These are phyloP conservation scores for Mortierella claussenii DNA, from an alignment of 192 early-diverging fungal genomes.

Conservation along the genomic window DNA sequence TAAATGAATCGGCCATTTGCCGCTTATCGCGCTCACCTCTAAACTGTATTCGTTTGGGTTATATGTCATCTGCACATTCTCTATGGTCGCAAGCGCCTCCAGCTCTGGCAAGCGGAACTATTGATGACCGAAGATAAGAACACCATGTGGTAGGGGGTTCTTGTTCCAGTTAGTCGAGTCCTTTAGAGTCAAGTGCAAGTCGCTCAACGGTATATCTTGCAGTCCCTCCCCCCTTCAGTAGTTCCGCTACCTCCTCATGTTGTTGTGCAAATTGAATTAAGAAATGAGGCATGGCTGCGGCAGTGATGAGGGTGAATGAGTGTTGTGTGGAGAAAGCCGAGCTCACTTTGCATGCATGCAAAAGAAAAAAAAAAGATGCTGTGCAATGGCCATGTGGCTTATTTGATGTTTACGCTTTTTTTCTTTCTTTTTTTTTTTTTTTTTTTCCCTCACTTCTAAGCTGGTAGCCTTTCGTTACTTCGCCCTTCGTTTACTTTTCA, in stretches of 20 bases:
- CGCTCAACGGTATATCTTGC: too few species aligned
- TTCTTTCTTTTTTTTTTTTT: background rate
- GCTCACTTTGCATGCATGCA: background rate
- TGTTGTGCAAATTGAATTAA: slow-evolving; percentile 81
- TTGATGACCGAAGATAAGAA: slow-evolving; percentile 52
- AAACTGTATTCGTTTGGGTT: slow-evolving; percentile 68
- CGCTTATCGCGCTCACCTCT: slow-evolving; percentile 67
- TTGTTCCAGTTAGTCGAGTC: too few species aligned
- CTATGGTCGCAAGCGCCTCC: slow-evolving; percentile 80
- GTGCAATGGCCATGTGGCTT: slow-evolving; percentile 12
- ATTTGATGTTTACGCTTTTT: background rate
- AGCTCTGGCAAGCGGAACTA: slow-evolving; percentile 88
- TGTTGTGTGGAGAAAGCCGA: background rate
- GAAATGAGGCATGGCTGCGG: slow-evolving; percentile 59
- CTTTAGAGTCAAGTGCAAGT: too few species aligned
- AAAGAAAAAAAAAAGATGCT: background rate
- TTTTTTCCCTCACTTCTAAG: background rate
- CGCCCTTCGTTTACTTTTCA: too few species aligned
- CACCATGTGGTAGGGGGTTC: too few species aligned
- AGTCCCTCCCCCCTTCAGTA: too few species aligned
- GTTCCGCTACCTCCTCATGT: slow-evolving; percentile 44
- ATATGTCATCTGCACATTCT: slow-evolving; percentile 74
- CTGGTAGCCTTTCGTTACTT: too few species aligned
- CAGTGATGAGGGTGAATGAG: background rate
- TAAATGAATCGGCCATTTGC: too few species aligned